Percentiles rank a stretch among this genome's conserved stretches.
These are phyloP conservation scores for Solanum paucissectum DNA, from an alignment of 257 asterid genomes.

Conservation along the genomic window DNA sequence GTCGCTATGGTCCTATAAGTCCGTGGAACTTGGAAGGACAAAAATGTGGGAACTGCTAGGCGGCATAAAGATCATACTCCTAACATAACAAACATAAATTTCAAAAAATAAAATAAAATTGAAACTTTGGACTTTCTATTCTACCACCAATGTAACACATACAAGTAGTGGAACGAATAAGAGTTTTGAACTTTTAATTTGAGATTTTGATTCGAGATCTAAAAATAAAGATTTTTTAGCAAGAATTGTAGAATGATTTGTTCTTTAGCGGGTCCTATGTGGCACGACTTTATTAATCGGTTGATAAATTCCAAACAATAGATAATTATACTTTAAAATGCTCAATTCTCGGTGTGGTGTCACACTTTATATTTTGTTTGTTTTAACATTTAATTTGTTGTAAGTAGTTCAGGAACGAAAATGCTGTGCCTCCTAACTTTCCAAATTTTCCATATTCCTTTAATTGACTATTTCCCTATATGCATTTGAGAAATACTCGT, in stretches of 20 bases:
- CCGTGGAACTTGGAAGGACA: neutral
- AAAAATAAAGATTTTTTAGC: neutral
- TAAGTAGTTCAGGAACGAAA: too few species aligned
- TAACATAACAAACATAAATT: neutral
- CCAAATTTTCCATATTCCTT: neutral
- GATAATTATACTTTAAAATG: too few species aligned
- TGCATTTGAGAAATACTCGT: neutral
- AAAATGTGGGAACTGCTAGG: neutral
- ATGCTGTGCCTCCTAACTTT: neutral
- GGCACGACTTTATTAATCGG: accelerated
- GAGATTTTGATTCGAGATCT: too few species aligned
- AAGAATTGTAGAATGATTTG: too few species aligned
- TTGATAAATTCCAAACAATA: too few species aligned
- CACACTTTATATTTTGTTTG: neutral
- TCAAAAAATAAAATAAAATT: neutral
- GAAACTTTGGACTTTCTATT: too few species aligned
- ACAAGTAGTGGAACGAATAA: neutral
- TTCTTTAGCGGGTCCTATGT: too few species aligned
- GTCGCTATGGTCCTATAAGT: neutral
- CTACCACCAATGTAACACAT: too few species aligned
- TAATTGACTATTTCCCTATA: neutral
- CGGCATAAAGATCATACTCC: neutral
- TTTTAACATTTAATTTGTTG: neutral
- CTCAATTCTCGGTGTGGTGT: neutral
- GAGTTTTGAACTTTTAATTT: neutral